Evolutionary conservation across 345 rosid species (phyloP).

Genomic region (Pelargonium nanum): DNA sequence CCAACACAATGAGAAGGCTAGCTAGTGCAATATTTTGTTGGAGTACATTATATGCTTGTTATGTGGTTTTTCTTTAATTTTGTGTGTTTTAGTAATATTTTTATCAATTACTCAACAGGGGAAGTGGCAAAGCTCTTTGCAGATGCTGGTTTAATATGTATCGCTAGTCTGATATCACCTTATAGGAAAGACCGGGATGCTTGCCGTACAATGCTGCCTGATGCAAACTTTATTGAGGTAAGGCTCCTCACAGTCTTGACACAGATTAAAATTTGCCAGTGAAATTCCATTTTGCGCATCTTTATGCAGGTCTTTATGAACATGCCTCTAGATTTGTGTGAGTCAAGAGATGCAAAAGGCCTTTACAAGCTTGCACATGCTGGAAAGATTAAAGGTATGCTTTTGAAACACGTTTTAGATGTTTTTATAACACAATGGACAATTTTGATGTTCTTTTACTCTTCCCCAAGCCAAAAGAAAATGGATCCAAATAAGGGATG

Average conservation of each 20-base stretch:
- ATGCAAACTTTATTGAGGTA: constrained; percentile 72
- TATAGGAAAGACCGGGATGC: constrained; percentile 60
- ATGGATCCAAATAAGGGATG: no score
- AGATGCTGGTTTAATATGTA: constrained; percentile 71
- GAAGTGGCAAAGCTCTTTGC: constrained; percentile 82
- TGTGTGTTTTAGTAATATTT: no score
- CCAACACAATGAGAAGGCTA: no score
- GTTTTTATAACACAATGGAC: no score
- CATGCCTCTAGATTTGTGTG: constrained; percentile 57
- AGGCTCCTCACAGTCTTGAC: neutral
- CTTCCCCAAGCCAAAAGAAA: no score
- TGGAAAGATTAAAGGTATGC: no score
- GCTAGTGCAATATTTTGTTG: no score
- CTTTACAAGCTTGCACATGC: constrained; percentile 76
- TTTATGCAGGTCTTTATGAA: constrained; percentile 56
- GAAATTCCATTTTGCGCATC: constrained; percentile 5
- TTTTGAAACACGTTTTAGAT: no score
- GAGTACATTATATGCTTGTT: no score
- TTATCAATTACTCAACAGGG: no score
- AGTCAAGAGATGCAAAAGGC: constrained; percentile 77
- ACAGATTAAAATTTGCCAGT: constrained; percentile 3
- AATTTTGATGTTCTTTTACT: no score
- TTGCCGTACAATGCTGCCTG: constrained; percentile 57
- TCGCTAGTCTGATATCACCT: constrained; percentile 76
- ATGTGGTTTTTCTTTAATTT: no score